Base-by-base conservation (phyloP, 345 rosid genomes). In the Cardamine resedifolia region DNA sequence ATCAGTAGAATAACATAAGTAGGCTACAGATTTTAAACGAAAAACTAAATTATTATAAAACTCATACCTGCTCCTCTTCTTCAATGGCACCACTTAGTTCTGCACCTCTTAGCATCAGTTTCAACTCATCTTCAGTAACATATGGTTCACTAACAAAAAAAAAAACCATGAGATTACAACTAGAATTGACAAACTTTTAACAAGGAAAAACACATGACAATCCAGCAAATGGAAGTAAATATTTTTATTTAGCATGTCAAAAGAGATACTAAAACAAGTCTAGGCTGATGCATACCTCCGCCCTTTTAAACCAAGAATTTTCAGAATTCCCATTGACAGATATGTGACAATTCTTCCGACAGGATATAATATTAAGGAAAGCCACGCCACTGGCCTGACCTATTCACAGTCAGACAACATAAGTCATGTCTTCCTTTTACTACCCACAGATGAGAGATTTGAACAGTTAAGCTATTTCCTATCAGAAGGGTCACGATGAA, bases 351-450 rank as follows among this genome's bases (percentile, higher is more conserved):
- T 81, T 83, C 99, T 85, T 80, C 97, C 98, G 33, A 95, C 98
- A 38, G 97, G 99, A 79, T 95, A 95, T 63, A 95, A 78, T 75
- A 95, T 53, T 82, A 95, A 80, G 71, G 99, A 95, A 64, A 95
- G 97, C 97, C 99, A 95, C 43, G 99, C 97, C 79, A 95, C 99
- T 79, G 98, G 99, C 77, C 94, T 95, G 82, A 91, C 99, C 99
- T 95, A 91, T 55, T 67, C 73, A 84, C 78, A 63, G 70, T 73
- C 71, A 65, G 79, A 73, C 58, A 84, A 59, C 48, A 78, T 71
- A 78, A 73, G 76, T 79, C 62, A 80, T 71, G 70, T 34, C 36
- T 44, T 74, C 45, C 53, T 27, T 49, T 57, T 33, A 44, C 62
- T 18, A 55, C 44, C 58, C 47, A 33, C 45, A 51, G 8, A 14